A percentile compares a stretch with the other conserved stretches of the same genome.
Conservation (phyloP, 1,284 basidiomycete genomes). For the Rhodotorula sp. region DNA sequence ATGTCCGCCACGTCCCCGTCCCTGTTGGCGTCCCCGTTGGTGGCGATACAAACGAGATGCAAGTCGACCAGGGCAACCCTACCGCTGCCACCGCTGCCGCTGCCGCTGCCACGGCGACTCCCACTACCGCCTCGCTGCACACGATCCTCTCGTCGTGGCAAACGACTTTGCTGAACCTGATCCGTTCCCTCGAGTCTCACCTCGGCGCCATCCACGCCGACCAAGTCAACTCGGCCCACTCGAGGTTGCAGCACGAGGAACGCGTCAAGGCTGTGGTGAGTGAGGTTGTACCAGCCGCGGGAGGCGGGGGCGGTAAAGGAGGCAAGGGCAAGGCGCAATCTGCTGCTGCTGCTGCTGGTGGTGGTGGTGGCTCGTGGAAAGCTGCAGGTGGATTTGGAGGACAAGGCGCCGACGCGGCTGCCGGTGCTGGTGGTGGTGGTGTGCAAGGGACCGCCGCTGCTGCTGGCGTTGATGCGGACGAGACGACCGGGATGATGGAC, state of each 20-base stretch:
- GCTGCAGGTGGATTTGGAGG: no score
- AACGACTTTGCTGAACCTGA: constrained; percentile 10
- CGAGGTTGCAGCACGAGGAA: constrained; percentile 53
- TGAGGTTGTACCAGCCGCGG: constrained; percentile 1
- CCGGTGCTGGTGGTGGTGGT: no score
- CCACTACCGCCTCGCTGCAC: constrained; percentile 7
- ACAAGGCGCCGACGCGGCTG: neutral
- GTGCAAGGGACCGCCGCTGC: neutral
- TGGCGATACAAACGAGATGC: constrained; percentile 10
- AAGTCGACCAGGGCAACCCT: constrained; percentile 15
- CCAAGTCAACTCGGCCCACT: neutral
- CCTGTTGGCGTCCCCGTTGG: neutral
- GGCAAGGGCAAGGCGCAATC: constrained; percentile 4
- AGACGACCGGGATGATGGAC: neutral
- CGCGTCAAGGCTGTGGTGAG: constrained; percentile 59
- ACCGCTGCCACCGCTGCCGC: neutral
- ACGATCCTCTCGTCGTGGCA: constrained; percentile 7
- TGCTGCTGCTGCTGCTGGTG: no score
- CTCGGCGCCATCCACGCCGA: constrained; percentile 17
- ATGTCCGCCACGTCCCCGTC: constrained; percentile 54
- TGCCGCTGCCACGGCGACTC: neutral
- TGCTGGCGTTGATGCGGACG: no score
- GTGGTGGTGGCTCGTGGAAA: no score
- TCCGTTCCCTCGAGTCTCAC: constrained; percentile 29
- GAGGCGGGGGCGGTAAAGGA: neutral